A percentile compares a stretch with the other conserved stretches of the same genome.
These are phyloP conservation scores for Dujonia santamariae DNA, from an alignment of 1,139 yeast genomes.

Conservation along the genomic window DNA sequence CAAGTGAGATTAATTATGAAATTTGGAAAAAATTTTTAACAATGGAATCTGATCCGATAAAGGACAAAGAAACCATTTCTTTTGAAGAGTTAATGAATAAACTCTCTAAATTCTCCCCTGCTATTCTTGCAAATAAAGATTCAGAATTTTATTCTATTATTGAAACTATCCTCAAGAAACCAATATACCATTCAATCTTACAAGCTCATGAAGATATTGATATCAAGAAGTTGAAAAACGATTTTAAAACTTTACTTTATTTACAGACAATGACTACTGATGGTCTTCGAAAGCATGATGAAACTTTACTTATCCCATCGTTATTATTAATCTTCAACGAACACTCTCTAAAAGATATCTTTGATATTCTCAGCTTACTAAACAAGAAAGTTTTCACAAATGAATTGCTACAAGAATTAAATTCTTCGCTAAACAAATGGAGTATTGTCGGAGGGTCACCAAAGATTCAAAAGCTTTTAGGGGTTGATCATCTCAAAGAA, in stretches of 20 bases:
- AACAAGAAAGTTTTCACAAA: constrained; percentile 31
- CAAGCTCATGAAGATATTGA: constrained; percentile 18
- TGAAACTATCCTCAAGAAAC: constrained; percentile 23
- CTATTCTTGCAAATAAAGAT: constrained; percentile 21
- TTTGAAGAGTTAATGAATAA: constrained; percentile 11
- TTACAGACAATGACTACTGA: constrained; percentile 36
- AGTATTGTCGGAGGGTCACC: constrained; percentile 18
- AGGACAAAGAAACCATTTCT: background rate
- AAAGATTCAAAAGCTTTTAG: constrained; percentile 24
- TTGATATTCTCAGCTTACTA: constrained; percentile 30
- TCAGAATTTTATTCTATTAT: constrained; percentile 32
- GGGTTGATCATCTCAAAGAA: constrained; percentile 22
- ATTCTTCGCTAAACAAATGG: constrained; percentile 29
- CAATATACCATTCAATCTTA: constrained; percentile 28
- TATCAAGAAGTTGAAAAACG: constrained; percentile 18
- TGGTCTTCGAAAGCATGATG: constrained; percentile 41
- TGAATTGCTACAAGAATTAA: constrained; percentile 25
- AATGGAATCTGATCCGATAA: constrained; percentile 6
- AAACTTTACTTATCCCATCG: constrained; percentile 38
- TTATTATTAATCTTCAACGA: constrained; percentile 29
- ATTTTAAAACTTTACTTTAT: constrained; percentile 32
- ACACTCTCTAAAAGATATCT: constrained; percentile 24
- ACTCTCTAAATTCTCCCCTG: background rate
- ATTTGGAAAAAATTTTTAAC: constrained; percentile 28
- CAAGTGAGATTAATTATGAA: constrained; percentile 24